Base-by-base conservation (phyloP, 1,284 basidiomycete genomes). In the Puccinia coronata region DNA sequence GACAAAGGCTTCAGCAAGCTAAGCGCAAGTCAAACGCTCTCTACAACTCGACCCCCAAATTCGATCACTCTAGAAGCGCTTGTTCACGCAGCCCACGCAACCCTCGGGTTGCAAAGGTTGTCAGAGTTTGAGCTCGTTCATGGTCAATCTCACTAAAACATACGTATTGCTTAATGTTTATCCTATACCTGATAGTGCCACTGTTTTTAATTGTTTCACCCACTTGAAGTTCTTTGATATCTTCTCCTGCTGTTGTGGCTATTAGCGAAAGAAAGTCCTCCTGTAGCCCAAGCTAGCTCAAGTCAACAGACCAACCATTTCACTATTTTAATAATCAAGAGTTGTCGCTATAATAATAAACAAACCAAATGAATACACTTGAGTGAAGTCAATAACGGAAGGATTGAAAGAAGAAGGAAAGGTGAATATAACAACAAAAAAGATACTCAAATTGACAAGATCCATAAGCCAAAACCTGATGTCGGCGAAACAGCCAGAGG, bases 41-140 rank as follows among this genome's bases (percentile, higher is more conserved):
- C 16, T 72, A 36, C 49, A 49, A 51, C 1, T 72, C 49, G 20
- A 72, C 34, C 47, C 53, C 70, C 31, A 72, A 53, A 23, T 72
- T 72, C 28, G 70, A 72, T 53, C 49, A 55, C 49, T 39, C 47
- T 39, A 51, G 70, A 55, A 34, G 70, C 36, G 28, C 70, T 51
- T 72, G 70, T 53, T 72, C 70, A 18, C 70, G 70, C 31, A 72
- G 70, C 53, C 70, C 70, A 53, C 70, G 20, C 28, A 72, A 72
- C 53, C 70, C 31, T 36, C 28, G 36, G 25, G 49, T 72, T 36
- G 43, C 70, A 53, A 72, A 51, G 70, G 28, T 53, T 53, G 31
- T 69, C 23, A 67, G 63, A 18, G 5, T 8, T 47, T 67, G 53
- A 72, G 63, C n/a, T 47, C 39, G 14, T 39, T 39, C 34, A 36